Conservation (phyloP, 495 filamentous ascomycete genomes). For the Aspergillus incahuasiensis region DNA sequence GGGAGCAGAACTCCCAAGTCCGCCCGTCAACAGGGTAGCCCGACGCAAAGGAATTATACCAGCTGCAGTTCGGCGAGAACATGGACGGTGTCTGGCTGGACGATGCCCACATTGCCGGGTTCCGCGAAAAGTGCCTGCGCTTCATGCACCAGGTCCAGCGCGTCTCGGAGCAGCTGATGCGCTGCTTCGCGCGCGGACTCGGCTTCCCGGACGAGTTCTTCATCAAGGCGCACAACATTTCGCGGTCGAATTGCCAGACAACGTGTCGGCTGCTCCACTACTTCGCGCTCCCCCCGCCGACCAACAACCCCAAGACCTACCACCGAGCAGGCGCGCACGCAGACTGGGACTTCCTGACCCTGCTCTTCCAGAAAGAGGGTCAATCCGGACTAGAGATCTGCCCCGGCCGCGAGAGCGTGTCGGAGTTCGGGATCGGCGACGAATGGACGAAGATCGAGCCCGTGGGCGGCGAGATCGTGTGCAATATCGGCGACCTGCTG, state of each 20-base stretch:
- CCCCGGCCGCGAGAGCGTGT: slow-evolving; percentile 58
- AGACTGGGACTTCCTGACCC: slow-evolving; percentile 59
- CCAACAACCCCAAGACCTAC: slow-evolving; percentile 31
- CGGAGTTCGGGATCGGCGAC: slow-evolving; percentile 55
- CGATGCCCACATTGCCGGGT: slow-evolving; percentile 45
- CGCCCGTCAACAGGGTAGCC: slow-evolving; percentile 56
- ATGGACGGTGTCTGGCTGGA: slow-evolving; percentile 50
- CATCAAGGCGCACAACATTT: slow-evolving; percentile 48
- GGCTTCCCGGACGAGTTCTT: slow-evolving; percentile 56
- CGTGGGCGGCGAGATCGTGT: slow-evolving; percentile 54
- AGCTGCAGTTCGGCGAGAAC: slow-evolving; percentile 55
- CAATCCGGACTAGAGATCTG: slow-evolving; percentile 63
- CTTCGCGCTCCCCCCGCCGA: slow-evolving; percentile 29
- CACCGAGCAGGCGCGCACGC: slow-evolving; percentile 62
- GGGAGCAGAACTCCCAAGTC: slow-evolving; percentile 59
- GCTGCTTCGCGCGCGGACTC: slow-evolving; percentile 55
- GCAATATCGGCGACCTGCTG: slow-evolving; percentile 64
- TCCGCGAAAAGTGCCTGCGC: slow-evolving; percentile 32
- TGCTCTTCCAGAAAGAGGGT: slow-evolving; percentile 61
- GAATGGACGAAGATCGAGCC: slow-evolving; percentile 60
- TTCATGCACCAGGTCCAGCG: slow-evolving; percentile 54
- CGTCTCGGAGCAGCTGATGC: slow-evolving; percentile 54
- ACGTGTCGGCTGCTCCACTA: slow-evolving; percentile 59
- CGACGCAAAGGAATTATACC: slow-evolving; percentile 60
- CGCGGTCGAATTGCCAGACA: slow-evolving; percentile 46